Conservation (phyloP, 106 monocot species). For the Phalaenopsis aphrodite region DNA sequence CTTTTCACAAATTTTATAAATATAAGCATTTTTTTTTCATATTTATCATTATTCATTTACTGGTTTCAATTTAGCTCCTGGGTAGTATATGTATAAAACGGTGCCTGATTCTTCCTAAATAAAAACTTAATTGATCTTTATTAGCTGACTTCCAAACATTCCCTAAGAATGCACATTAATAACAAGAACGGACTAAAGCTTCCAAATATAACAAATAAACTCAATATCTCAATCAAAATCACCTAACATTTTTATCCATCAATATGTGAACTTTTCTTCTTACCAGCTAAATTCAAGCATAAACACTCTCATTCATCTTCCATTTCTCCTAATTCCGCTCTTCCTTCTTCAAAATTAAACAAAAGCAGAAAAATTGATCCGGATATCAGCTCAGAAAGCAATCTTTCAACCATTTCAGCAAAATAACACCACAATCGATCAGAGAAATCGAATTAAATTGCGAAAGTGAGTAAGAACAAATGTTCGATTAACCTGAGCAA, state of each 20-base stretch:
- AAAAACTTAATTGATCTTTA: background rate
- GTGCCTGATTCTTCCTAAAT: background rate
- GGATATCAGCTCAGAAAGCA: background rate
- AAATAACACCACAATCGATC: background rate
- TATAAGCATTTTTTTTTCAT: background rate
- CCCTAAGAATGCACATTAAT: background rate
- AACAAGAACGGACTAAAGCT: background rate
- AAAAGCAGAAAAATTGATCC: background rate
- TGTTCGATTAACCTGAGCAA: conserved; percentile 37
- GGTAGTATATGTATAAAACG: too few relatives aligned
- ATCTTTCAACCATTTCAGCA: background rate
- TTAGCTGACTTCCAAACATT: background rate
- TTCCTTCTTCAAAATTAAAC: background rate
- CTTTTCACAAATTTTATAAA: background rate
- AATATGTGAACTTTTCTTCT: background rate
- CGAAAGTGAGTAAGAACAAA: background rate
- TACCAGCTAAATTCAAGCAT: background rate
- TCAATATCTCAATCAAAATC: background rate
- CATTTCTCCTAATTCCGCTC: background rate
- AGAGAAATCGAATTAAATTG: background rate
- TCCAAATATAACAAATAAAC: background rate
- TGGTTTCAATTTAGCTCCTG: too few relatives aligned
- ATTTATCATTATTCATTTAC: background rate
- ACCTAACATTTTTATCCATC: background rate
- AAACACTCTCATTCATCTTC: background rate